A percentile compares a stretch with the other conserved stretches of the same genome.
Evolutionary conservation across 495 filamentous ascomycete species (phyloP).

Genomic region (Aspergillus sclerotioniger): DNA sequence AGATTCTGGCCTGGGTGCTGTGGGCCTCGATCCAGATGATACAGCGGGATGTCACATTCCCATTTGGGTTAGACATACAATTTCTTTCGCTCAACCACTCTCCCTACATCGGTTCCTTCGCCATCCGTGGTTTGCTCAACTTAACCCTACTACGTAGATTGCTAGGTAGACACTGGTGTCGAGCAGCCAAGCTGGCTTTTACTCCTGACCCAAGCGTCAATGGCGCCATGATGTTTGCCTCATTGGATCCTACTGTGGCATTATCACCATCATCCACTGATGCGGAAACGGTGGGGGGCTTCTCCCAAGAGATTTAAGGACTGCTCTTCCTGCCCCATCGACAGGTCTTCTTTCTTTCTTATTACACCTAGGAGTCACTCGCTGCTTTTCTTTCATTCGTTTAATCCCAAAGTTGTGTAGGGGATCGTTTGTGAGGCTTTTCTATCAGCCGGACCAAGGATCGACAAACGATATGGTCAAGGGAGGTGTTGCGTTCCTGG

Average conservation of each 20-base stretch:
- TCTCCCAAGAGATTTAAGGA: constrained; percentile 33
- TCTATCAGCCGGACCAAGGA: constrained; percentile 12
- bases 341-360: constrained; percentile 14
- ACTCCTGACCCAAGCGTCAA: constrained; percentile 17
- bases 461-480: constrained; percentile 41
- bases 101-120: constrained; percentile 23
- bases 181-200: constrained; percentile 16
- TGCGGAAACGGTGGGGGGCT: constrained; percentile 16
- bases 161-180: no score
- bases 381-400: constrained; percentile 40
- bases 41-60: constrained; percentile 38
- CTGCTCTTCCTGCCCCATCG: constrained; percentile 4
- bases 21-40: constrained; percentile 24
- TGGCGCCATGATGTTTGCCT: constrained; percentile 3
- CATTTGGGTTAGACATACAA: constrained; percentile 15
- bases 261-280: constrained; percentile 13
- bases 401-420: constrained; percentile 26
- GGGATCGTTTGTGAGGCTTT: constrained; percentile 13
- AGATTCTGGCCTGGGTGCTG: constrained; percentile 13
- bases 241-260: constrained; percentile 35
- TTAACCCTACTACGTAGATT: neutral
- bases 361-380: constrained; percentile 21
- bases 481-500: constrained; percentile 38
- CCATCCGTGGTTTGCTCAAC: constrained; percentile 23
- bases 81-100: constrained; percentile 16